Conservation (phyloP, 352 stramenopile species). For the Phytopythium sindhum region DNA sequence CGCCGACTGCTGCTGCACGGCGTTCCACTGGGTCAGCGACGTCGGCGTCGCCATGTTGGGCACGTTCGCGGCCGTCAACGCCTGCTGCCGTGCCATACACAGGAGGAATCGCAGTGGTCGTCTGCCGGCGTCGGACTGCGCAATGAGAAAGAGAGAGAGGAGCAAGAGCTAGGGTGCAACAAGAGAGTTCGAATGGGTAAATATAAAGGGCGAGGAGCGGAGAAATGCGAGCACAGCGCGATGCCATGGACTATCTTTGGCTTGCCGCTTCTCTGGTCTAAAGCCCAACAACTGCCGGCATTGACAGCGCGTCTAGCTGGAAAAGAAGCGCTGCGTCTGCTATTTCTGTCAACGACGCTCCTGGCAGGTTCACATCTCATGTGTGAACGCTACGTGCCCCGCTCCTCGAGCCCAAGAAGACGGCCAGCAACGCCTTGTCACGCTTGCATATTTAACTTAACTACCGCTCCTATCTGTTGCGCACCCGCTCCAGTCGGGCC, state of each 20-base stretch:
- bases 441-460: neutral
- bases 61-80: neutral
- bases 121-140: neutral
- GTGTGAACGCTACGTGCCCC: neutral
- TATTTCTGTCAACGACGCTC: neutral
- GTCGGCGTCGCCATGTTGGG: conserved; percentile 19
- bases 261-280: neutral
- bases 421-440: neutral
- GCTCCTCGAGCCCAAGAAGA: neutral
- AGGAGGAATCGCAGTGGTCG: neutral
- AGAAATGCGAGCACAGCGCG: neutral
- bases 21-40: conserved; percentile 74
- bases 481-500: no score
- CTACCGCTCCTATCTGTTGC: neutral
- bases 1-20: conserved; percentile 58
- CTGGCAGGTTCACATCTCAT: no score
- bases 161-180: no score
- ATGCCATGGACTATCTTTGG: neutral
- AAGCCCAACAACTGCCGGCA: no score
- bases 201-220: neutral
- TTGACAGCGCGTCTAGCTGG: no score
- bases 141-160: conserved; percentile 1
- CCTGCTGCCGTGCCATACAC: neutral
- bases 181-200: neutral
- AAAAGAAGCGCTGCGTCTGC: neutral